Evolutionary conservation across 768 basidiomycete species (phyloP).

Genomic region (Scleroderma citrinum): DNA sequence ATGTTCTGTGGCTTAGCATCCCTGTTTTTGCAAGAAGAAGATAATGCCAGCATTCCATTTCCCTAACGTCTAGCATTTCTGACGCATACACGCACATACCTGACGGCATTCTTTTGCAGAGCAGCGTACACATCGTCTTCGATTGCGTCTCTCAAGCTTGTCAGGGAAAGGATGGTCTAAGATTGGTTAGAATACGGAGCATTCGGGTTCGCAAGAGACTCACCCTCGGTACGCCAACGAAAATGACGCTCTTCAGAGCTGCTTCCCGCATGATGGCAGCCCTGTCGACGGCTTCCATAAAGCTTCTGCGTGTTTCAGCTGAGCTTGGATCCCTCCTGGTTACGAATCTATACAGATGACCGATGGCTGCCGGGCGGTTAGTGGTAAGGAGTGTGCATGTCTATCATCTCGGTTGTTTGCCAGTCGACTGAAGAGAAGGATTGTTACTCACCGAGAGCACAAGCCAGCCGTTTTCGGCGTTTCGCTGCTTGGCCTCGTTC

Average conservation of each 20-base stretch:
- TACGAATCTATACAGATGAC: conserved; percentile 76
- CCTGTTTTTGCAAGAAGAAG: conserved; percentile 33
- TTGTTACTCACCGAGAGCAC: conserved; percentile 59
- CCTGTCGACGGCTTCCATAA: conserved; percentile 57
- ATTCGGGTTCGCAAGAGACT: conserved; percentile 22
- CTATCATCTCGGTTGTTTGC: conserved; percentile 35
- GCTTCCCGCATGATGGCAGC: conserved; percentile 87
- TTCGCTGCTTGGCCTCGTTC: conserved; percentile 55
- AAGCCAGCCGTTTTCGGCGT: conserved; percentile 75
- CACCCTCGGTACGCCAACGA: conserved; percentile 82
- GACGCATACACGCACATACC: conserved; percentile 42
- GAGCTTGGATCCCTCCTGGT: conserved; percentile 43
- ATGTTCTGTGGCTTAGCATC: conserved; percentile 57
- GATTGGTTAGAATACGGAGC: conserved; percentile 2
- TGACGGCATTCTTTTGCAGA: conserved; percentile 59
- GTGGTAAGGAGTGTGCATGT: conserved; percentile 79
- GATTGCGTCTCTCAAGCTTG: conserved; percentile 67
- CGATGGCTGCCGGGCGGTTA: conserved; percentile 75
- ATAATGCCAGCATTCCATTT: conserved; percentile 7
- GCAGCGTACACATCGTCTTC: conserved; percentile 76
- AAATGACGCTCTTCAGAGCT: conserved; percentile 83
- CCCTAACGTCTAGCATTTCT: neutral
- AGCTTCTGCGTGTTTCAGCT: conserved; percentile 35
- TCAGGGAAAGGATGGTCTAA: conserved; percentile 78
- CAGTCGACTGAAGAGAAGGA: conserved; percentile 6